These are phyloP conservation scores for Plasmodium relictum DNA, from an alignment of 169 alveolate genomes.

Conservation along the genomic window DNA sequence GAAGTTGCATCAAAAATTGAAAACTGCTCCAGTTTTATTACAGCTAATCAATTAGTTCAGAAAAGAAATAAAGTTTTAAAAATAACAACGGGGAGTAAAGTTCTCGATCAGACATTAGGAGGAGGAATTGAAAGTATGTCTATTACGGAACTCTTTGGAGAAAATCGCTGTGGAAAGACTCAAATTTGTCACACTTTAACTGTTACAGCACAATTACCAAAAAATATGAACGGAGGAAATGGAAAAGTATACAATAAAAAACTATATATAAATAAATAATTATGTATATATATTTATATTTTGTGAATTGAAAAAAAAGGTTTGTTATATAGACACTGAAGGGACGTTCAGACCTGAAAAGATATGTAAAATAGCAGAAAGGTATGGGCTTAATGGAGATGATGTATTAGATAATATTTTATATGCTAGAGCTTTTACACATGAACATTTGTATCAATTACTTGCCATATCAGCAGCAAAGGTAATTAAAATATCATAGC, in stretches of 20 bases:
- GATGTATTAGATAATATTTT: slow-evolving; percentile 96
- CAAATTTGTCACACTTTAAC: slow-evolving; percentile 95
- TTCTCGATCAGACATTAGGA: slow-evolving; percentile 93
- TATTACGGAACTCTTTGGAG: slow-evolving; percentile 98
- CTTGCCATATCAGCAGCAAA: slow-evolving; percentile 76
- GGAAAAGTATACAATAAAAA: slow-evolving; percentile 63
- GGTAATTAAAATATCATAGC: slow-evolving; percentile 36
- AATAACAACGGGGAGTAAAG: slow-evolving; percentile 82
- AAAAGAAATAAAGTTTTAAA: slow-evolving; percentile 68
- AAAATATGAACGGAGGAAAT: slow-evolving; percentile 94
- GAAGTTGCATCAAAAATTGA: slow-evolving; percentile 91
- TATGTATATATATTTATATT: slow-evolving; percentile 1
- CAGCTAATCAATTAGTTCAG: slow-evolving; percentile 70
- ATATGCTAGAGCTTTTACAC: slow-evolving; percentile 96
- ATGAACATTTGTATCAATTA: slow-evolving; percentile 75
- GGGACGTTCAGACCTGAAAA: slow-evolving; percentile 99
- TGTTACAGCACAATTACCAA: slow-evolving; percentile 95
- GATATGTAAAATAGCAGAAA: slow-evolving; percentile 91
- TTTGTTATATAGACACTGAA: slow-evolving; percentile 98
- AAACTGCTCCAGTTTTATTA: slow-evolving; percentile 71
- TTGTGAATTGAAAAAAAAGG: slow-evolving; percentile 76
- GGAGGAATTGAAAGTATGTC: slow-evolving; percentile 97
- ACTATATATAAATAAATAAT: slow-evolving; percentile 5
- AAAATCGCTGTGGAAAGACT: slow-evolving; percentile 97
- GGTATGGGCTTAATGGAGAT: slow-evolving; percentile 89